A percentile compares a stretch with the other conserved stretches of the same genome.
Conservation (phyloP, 257 asterid genomes). For the Eucommia ulmoides region DNA sequence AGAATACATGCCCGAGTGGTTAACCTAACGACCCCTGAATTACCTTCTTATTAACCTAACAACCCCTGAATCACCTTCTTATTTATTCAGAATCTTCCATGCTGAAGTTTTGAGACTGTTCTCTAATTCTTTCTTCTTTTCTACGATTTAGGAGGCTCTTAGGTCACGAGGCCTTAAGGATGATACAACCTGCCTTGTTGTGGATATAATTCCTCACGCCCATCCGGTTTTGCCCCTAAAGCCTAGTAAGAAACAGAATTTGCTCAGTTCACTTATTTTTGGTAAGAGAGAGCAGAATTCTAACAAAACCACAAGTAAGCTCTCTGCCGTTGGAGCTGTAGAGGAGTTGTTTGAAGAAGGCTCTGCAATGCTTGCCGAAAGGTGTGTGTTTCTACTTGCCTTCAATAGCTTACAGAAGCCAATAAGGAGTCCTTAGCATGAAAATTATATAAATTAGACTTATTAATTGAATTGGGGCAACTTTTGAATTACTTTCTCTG, state of each 20-base stretch:
- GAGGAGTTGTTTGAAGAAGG: constrained; percentile 99
- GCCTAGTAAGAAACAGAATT: constrained; percentile 61
- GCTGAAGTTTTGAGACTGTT: too few species aligned
- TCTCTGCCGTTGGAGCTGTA: constrained; percentile 86
- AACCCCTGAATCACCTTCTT: too few species aligned
- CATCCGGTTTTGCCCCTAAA: constrained; percentile 61
- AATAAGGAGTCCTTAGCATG: neutral
- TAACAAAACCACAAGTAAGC: constrained; percentile 53
- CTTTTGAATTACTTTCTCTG: too few species aligned
- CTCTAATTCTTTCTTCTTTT: constrained; percentile 13
- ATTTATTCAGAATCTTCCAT: too few species aligned
- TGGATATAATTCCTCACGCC: constrained; percentile 92
- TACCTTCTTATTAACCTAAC: too few species aligned
- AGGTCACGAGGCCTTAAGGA: constrained; percentile 97
- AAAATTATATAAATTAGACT: too few species aligned
- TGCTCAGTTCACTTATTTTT: constrained; percentile 54
- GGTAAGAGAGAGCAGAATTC: constrained; percentile 48
- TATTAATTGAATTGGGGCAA: too few species aligned
- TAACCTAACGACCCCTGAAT: too few species aligned
- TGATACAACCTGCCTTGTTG: constrained; percentile 98
- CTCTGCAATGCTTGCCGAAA: constrained; percentile 97
- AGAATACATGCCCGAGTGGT: too few species aligned
- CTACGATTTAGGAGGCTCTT: constrained; percentile 72
- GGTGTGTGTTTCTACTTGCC: constrained; percentile 26
- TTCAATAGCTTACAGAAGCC: neutral